Conservation (phyloP, 1,284 basidiomycete genomes). For the Marasmius sp. region DNA sequence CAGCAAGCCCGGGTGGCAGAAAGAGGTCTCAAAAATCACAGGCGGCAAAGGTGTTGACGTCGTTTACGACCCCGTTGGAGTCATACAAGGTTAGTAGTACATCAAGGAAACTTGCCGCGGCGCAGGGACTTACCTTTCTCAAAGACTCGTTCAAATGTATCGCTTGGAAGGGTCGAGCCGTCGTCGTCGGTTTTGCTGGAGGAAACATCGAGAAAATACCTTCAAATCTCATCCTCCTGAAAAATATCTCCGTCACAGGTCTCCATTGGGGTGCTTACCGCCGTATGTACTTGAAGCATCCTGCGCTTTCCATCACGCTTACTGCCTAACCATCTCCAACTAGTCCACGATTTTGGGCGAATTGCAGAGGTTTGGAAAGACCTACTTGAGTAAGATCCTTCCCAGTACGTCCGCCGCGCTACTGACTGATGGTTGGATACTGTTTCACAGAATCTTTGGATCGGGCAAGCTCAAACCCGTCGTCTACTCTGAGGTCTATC, state of each 20-base stretch:
- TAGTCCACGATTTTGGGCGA: constrained; percentile 70
- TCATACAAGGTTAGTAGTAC: constrained; percentile 59
- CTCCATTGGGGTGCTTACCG: constrained; percentile 81
- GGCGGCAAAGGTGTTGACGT: constrained; percentile 84
- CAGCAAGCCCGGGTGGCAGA: constrained; percentile 68
- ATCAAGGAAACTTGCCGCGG: neutral
- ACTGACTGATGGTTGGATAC: neutral
- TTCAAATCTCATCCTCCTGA: constrained; percentile 85
- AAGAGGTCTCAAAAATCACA: constrained; percentile 74
- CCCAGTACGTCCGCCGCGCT: neutral
- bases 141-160: constrained; percentile 86
- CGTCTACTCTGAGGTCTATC: constrained; percentile 71
- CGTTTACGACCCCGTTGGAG: constrained; percentile 88
- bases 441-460: constrained; percentile 56
- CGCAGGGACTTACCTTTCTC: neutral
- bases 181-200: constrained; percentile 91
- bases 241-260: constrained; percentile 83
- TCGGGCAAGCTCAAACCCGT: constrained; percentile 71
- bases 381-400: constrained; percentile 57
- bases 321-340: constrained; percentile 1
- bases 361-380: constrained; percentile 73
- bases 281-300: constrained; percentile 28
- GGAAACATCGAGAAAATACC: constrained; percentile 92
- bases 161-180: constrained; percentile 88
- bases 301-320: neutral